phyloP scores from a whole-genome alignment of 495 filamentous ascomycete species.

The Hypoxylon lienhwacheense region DNA sequence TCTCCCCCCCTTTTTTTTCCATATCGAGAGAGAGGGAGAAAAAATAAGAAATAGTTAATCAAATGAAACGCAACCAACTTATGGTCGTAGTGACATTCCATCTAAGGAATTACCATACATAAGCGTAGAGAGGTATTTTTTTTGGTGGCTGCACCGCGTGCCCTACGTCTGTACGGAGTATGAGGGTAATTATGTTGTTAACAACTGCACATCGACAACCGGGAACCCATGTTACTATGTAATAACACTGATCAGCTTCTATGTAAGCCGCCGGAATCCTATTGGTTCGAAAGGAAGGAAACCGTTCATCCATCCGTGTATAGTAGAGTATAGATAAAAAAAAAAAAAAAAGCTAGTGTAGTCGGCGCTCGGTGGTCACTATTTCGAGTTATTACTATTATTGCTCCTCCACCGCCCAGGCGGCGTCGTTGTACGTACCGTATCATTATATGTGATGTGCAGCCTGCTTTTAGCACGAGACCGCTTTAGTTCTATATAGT shows the following conservation, averaged over 20 bases:
- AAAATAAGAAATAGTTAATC: too few species aligned
- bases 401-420: slow-evolving; percentile 4
- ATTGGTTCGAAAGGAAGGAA: slow-evolving; percentile 21
- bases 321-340: not conserved
- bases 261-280: slow-evolving; percentile 24
- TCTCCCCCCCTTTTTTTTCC: too few species aligned
- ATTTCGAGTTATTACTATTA: slow-evolving; percentile 15
- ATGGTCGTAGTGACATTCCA: slow-evolving; percentile 21
- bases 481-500: not conserved
- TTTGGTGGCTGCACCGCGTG: slow-evolving; percentile 32
- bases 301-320: not conserved
- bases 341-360: slow-evolving; percentile 1
- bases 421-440: slow-evolving; percentile 2
- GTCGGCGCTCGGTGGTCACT: slow-evolving; percentile 28
- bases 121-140: slow-evolving; percentile 28
- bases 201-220: slow-evolving; percentile 21
- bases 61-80: slow-evolving; percentile 35
- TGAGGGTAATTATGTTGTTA: too few species aligned
- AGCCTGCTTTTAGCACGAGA: slow-evolving; percentile 22
- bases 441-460: too few species aligned
- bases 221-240: slow-evolving; percentile 22
- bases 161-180: slow-evolving; percentile 10
- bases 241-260: slow-evolving; percentile 16
- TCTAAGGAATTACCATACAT: slow-evolving; percentile 12
- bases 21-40: not conserved